A percentile compares a stretch with the other conserved stretches of the same genome.
phyloP scores from a whole-genome alignment of 306 rosid species.

The Neltuma alba region DNA sequence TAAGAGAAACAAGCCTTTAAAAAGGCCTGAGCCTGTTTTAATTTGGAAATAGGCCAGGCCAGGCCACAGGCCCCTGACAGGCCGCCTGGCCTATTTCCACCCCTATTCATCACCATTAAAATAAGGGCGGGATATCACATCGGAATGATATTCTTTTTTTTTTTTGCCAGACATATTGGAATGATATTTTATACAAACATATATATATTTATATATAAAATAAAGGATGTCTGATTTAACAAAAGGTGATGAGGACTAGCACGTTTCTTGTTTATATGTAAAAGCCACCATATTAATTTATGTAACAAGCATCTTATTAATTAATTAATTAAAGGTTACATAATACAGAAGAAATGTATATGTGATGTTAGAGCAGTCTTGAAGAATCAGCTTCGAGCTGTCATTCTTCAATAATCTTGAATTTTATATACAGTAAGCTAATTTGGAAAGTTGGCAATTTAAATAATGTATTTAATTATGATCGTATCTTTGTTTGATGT shows the following conservation, averaged over 20 bases:
- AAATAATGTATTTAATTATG: slow-evolving; percentile 21
- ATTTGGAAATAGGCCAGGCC: too few relatives aligned
- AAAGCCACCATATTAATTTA: slow-evolving; percentile 30
- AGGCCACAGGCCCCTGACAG: too few relatives aligned
- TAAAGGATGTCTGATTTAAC: neutral
- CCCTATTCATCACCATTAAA: neutral
- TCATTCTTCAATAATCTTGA: slow-evolving; percentile 29
- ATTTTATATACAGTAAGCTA: slow-evolving; percentile 28
- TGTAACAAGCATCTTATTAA: slow-evolving; percentile 9
- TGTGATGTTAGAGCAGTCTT: slow-evolving; percentile 40
- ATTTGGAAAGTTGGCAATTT: slow-evolving; percentile 30
- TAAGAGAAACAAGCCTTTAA: too few relatives aligned
- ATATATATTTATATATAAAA: too few relatives aligned
- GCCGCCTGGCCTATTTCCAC: too few relatives aligned
- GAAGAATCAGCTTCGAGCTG: slow-evolving; percentile 41
- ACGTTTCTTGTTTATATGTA: slow-evolving; percentile 35
- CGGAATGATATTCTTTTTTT: neutral
- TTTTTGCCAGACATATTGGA: too few relatives aligned
- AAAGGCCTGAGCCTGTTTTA: too few relatives aligned
- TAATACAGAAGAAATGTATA: too few relatives aligned
- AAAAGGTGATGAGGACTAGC: slow-evolving; percentile 19
- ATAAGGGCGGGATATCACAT: neutral
- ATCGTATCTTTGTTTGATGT: slow-evolving; percentile 29
- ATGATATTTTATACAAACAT: too few relatives aligned
- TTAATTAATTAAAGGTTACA: neutral